Percentiles rank a stretch among this genome's conserved stretches.
Conservation (phyloP, 2,329 filamentous ascomycete genomes). For the Chaetomiaceae sp. region DNA sequence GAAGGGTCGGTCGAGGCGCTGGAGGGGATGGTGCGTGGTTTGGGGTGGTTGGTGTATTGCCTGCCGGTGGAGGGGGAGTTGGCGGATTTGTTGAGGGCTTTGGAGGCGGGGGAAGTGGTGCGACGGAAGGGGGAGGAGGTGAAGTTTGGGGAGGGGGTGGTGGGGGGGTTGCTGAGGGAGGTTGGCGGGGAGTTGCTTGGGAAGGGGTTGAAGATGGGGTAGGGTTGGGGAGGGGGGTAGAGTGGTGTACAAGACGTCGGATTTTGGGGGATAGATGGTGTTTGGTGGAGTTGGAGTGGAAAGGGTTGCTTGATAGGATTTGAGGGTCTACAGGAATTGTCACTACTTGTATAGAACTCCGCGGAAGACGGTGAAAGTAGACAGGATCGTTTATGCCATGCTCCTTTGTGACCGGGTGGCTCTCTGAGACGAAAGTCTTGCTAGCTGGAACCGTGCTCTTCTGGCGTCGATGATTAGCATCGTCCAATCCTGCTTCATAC, state of each 20-base stretch:
- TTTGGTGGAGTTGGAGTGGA: no score
- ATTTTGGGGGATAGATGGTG: background rate
- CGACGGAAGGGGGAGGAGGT: slow-evolving; percentile 46
- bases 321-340: no score
- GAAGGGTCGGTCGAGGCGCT: slow-evolving; percentile 64
- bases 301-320: no score
- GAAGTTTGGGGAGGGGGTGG: slow-evolving; percentile 1
- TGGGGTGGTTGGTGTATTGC: slow-evolving; percentile 73
- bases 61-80: slow-evolving; percentile 67
- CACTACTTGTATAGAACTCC: no score
- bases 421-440: no score
- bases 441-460: no score
- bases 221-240: background rate
- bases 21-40: slow-evolving; percentile 68
- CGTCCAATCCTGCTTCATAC: no score
- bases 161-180: slow-evolving; percentile 53
- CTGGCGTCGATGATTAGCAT: no score
- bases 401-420: no score
- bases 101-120: slow-evolving; percentile 69
- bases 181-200: slow-evolving; percentile 49
- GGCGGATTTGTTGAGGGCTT: slow-evolving; percentile 69
- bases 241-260: background rate
- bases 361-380: no score
- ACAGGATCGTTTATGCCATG: no score
- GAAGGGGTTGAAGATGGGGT: slow-evolving; percentile 42